A percentile compares a stretch with the other conserved stretches of the same genome.
Evolutionary conservation across 352 stramenopile genomes (phyloP).

Genomic region (Phytophthora pluvialis): DNA sequence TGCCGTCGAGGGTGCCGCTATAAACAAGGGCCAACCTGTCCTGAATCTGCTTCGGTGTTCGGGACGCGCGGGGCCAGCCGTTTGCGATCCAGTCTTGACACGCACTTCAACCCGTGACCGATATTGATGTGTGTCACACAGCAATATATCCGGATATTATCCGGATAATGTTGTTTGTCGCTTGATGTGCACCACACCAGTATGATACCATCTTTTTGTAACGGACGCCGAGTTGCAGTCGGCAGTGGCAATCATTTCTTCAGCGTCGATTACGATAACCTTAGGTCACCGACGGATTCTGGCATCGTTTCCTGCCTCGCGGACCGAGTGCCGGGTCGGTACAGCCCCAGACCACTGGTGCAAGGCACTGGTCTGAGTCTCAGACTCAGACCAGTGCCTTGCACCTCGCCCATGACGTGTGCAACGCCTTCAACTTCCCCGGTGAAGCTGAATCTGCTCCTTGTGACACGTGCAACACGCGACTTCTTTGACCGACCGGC

Average conservation of each 20-base stretch:
- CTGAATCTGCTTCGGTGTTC: slow-evolving; percentile 17
- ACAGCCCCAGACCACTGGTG: no score
- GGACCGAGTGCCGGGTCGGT: not conserved
- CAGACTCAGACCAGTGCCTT: not conserved
- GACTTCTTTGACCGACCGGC: slow-evolving; percentile 10
- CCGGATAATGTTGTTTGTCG: not conserved
- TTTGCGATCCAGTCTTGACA: slow-evolving; percentile 56
- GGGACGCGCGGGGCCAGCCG: slow-evolving; percentile 43
- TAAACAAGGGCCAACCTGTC: slow-evolving; percentile 7
- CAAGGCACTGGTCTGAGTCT: no score
- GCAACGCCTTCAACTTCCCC: slow-evolving; percentile 26
- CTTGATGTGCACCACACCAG: not conserved
- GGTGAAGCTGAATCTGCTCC: slow-evolving; percentile 37
- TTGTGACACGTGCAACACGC: slow-evolving; percentile 20
- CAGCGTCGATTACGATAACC: slow-evolving; percentile 12
- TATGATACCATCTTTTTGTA: not conserved
- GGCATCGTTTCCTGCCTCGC: not conserved
- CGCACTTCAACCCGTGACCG: slow-evolving; percentile 22
- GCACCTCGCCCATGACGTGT: slow-evolving; percentile 10
- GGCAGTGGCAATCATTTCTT: slow-evolving; percentile 26
- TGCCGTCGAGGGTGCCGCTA: not conserved
- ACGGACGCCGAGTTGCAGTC: slow-evolving; percentile 1
- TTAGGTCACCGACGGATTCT: slow-evolving; percentile 6
- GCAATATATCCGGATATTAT: not conserved
- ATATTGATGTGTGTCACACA: slow-evolving; percentile 36